Base-by-base conservation (phyloP, 2,329 filamentous ascomycete species). In the Fusarium sp. region DNA sequence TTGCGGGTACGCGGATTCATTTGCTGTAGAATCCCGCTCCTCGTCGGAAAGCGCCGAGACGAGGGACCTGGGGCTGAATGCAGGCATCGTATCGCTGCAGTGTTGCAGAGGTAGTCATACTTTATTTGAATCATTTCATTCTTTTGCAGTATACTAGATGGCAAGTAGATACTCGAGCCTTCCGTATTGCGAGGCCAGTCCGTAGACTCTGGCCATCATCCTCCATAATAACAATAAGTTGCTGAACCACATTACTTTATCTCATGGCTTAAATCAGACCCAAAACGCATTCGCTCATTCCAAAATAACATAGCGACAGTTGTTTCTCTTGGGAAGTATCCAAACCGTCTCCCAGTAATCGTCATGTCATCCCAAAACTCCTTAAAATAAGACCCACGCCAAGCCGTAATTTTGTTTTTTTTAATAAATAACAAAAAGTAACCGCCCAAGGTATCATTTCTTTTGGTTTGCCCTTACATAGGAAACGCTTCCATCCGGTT, bases 401-500 rank as follows among this genome's bases (percentile, higher is more conserved):
- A 48, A 64, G 39, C 56, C 44, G 11, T 34, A 43, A 55, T 7
- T 65, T 42, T 50, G 50, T 57, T 52, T 50, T 50, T 20, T 20
- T 20, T 20, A 20, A 20, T 20, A 20, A 20, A 20, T 20, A 20
- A 20, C 2, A 20, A 56, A 66, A 69, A 51, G 45, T 55, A 71
- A 50, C 53, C 45, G 39, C 59, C 62, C 46, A 48, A 68, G 68
- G 65, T 72, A 73, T 74, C 62, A 68, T 65, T 61, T 65, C 55
- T 59, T 57, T 55, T 48, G 24, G 31, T 40, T 33, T 33, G 24
- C 45, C 58, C 50, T 68, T 55, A 72, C 39, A 72, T 72, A 63
- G 69, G 68, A 61, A 64, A 75, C 26, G 72, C 46, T 33, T 75
- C 72, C 72, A 75, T 70, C 33, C 68, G 68, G 28, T 65, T 69